Percentiles rank a stretch among this genome's conserved stretches.
phyloP scores from a whole-genome alignment of 768 basidiomycete genomes.

The Hemileccinum rubropunctum region DNA sequence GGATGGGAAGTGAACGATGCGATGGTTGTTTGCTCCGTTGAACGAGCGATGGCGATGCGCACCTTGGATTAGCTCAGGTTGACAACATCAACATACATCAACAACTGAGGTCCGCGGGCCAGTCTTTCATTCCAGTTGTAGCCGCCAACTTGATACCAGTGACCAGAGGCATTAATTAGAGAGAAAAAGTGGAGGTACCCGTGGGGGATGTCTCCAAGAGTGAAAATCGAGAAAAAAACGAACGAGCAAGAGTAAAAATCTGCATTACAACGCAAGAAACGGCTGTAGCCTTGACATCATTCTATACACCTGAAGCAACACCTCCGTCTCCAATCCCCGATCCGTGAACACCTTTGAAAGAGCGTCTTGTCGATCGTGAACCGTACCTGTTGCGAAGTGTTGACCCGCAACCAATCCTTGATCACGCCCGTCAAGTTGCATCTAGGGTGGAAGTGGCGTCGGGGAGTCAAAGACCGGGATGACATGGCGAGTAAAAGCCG shows the following conservation, averaged over 20 bases:
- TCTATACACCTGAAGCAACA: conserved; percentile 46
- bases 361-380: conserved; percentile 71
- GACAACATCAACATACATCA: too few relatives aligned
- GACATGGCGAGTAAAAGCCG: conserved; percentile 65
- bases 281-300: conserved; percentile 20
- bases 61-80: too few relatives aligned
- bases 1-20: too few relatives aligned
- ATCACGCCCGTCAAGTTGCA: conserved; percentile 81
- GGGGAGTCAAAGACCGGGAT: conserved; percentile 78
- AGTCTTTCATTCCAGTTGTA: too few relatives aligned
- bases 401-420: conserved; percentile 80
- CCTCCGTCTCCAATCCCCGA: conserved; percentile 63
- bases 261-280: conserved; percentile 22
- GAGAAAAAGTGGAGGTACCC: too few relatives aligned
- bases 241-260: neutral
- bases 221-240: too few relatives aligned
- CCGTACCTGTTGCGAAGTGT: conserved; percentile 73
- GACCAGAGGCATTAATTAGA: too few relatives aligned
- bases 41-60: too few relatives aligned
- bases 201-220: too few relatives aligned
- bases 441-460: conserved; percentile 67
- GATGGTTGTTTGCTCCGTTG: too few relatives aligned
- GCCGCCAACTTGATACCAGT: too few relatives aligned
- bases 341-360: conserved; percentile 69
- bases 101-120: too few relatives aligned